Evolutionary conservation across 1,139 yeast genomes (phyloP), one percentile per base, ranked within the genome.

Genomic region (Trichomonascaceae sp.): DNA sequence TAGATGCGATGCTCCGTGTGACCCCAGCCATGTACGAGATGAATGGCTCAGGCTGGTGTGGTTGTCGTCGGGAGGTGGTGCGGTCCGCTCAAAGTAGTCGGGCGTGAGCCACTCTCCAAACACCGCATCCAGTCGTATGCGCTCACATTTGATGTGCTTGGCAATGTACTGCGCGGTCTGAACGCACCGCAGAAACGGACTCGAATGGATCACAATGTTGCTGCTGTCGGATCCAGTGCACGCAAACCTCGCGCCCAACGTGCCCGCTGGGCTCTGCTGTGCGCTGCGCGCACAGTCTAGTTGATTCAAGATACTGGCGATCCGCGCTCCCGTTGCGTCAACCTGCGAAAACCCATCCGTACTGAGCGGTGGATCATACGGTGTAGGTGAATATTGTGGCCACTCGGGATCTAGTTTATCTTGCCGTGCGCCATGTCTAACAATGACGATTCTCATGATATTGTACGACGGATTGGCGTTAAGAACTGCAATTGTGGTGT

Each of bases 41-140:
- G 48, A 36, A 13, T 42, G 44, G 11, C 47, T 48, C 20, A 59
- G 30, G 4, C 55, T 41, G 13, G 37, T 36, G 35, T 53, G 54
- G 32, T 53, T 52, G 39, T 58, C 60, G 15, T 47, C 46, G 2
- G 61, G 59, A 8, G 65, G 65, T 2, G 64, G 62, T 1, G 49
- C 37, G 13, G 47, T 47, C 29, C 48, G 47, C 5, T 48, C 36
- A 38, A 50, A 60, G 40, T 60, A 60, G 42, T 58, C 64, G 2
- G 59, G 51, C 2, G 59, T 57, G 37, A 54, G 54, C 64, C 64
- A 60, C 37, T 60, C 65, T 14, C 65, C 64, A 28, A 60, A 47
- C 16, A 51, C 55, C 3, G 58, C 44, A 39, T 56, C 62, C 27
- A 59, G 26, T 16, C 59, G 46, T 16, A 59, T 23, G 25, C 27